Evolutionary conservation across 371 early-diverging fungal genomes (phyloP).

Genomic region (Batkoa obscura): DNA sequence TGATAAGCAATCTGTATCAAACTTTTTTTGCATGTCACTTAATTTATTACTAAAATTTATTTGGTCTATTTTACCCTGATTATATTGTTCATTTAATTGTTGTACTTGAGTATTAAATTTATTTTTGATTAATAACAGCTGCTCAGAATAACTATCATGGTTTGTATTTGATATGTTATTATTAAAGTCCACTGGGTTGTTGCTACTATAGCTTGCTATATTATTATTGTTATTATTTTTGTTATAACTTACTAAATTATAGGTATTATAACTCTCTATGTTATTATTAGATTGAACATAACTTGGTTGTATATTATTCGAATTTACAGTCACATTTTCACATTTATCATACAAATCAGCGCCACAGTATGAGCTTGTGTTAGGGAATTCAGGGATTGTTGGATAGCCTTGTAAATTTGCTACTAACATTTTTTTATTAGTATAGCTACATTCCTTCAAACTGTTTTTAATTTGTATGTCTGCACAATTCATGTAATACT

Average conservation of each 20-base stretch:
- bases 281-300: neutral
- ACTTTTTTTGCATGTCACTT: too few relatives aligned
- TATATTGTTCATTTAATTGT: too few relatives aligned
- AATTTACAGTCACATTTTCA: neutral
- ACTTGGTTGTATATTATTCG: neutral
- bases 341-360: neutral
- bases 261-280: too few relatives aligned
- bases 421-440: slow-evolving; percentile 22
- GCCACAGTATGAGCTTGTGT: neutral
- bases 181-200: neutral
- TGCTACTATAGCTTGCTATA: neutral
- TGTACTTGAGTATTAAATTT: neutral
- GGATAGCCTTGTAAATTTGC: slow-evolving; percentile 14
- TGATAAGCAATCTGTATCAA: too few relatives aligned
- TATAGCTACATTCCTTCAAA: slow-evolving; percentile 12
- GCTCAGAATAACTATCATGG: neutral
- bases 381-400: slow-evolving; percentile 12
- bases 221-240: neutral
- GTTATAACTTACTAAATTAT: neutral
- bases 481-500: slow-evolving; percentile 46
- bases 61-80: too few relatives aligned
- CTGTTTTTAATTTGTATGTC: slow-evolving; percentile 26
- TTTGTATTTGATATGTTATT: neutral
- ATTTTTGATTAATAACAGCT: neutral
- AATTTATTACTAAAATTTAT: too few relatives aligned